phyloP scores from a whole-genome alignment of 78 protist species.

The Bodo saltans region DNA sequence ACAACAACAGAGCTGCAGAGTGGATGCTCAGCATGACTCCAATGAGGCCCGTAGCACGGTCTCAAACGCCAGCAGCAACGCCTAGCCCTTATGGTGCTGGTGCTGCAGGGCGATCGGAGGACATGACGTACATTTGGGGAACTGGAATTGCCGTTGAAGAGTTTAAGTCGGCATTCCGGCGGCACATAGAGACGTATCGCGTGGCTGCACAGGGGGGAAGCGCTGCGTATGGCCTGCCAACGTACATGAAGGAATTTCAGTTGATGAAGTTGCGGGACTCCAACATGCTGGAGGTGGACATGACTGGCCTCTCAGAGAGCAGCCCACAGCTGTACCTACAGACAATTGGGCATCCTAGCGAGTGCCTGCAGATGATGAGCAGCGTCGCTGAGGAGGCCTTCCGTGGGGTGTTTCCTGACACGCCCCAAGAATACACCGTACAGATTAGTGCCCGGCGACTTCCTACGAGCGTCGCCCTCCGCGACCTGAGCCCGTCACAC shows the following conservation, averaged over 20 bases:
- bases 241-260: neutral
- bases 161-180: neutral
- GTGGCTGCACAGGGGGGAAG: neutral
- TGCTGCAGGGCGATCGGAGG: too few relatives aligned
- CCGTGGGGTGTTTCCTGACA: neutral
- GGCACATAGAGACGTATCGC: slow-evolving; percentile 2
- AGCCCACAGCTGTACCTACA: neutral
- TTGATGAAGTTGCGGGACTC: neutral
- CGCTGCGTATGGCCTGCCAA: neutral
- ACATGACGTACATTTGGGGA: slow-evolving; percentile 24
- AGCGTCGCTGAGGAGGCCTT: neutral
- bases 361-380: neutral
- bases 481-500: slow-evolving; percentile 44
- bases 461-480: neutral
- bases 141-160: neutral
- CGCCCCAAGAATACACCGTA: neutral
- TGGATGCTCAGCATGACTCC: too few relatives aligned
- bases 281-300: neutral
- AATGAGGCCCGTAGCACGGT: too few relatives aligned
- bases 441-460: neutral
- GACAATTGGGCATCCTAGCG: neutral
- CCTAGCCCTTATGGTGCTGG: too few relatives aligned
- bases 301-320: neutral
- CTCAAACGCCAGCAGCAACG: too few relatives aligned
- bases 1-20: too few relatives aligned